Percentiles rank a stretch among this genome's conserved stretches.
Evolutionary conservation across 140 eudicot genomes (phyloP).

Genomic region (Stevia rebaudiana): DNA sequence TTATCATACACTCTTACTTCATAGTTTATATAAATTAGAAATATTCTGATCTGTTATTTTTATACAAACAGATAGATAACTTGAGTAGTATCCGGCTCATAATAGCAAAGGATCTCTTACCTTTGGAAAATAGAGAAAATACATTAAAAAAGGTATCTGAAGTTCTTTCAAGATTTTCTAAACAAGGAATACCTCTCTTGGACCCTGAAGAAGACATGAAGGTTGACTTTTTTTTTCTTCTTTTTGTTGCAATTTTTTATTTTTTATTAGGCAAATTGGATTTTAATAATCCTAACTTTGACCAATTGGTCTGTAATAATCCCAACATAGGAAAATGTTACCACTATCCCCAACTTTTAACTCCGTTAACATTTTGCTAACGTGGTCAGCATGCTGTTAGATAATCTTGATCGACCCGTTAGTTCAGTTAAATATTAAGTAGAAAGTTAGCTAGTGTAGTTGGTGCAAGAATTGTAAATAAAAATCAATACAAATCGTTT

Average conservation of each 20-base stretch:
- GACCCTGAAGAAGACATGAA: slow-evolving; percentile 99
- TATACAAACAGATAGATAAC: slow-evolving; percentile 55
- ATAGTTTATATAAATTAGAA: not conserved
- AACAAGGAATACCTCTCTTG: slow-evolving; percentile 74
- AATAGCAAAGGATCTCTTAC: slow-evolving; percentile 89
- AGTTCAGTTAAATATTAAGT: no score
- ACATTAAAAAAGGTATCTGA: slow-evolving; percentile 90
- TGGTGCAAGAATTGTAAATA: no score
- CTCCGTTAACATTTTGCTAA: no score
- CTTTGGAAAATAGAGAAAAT: slow-evolving; percentile 79
- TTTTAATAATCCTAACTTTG: no score
- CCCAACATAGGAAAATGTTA: no score
- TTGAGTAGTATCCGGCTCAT: slow-evolving; percentile 72
- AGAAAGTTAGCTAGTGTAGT: no score
- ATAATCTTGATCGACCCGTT: no score
- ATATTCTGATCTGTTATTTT: not conserved
- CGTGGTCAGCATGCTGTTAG: no score
- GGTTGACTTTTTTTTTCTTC: slow-evolving; percentile 28
- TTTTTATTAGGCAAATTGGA: no score
- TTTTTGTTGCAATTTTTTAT: not conserved
- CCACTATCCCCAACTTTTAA: no score
- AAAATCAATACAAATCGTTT: no score
- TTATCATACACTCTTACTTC: not conserved
- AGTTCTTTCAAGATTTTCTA: slow-evolving; percentile 72
- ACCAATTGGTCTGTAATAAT: no score